These are phyloP conservation scores for Atalantia buxifolia DNA, from an alignment of 345 rosid species.

Conservation along the genomic window DNA sequence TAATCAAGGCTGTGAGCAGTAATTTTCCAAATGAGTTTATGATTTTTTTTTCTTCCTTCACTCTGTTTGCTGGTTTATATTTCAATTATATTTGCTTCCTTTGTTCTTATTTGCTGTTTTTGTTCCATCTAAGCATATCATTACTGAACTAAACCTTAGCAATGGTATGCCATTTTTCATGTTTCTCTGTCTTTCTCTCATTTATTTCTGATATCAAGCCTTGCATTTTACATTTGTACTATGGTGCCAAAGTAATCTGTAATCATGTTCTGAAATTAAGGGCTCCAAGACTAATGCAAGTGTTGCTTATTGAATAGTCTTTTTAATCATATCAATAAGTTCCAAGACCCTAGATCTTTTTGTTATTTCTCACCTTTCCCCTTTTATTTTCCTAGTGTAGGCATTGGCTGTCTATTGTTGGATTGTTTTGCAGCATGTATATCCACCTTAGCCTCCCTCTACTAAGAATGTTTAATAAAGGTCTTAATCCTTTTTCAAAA, in stretches of 20 bases:
- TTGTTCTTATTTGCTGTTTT: not conserved
- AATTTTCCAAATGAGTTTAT: not conserved
- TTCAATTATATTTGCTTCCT: not conserved
- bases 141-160: not conserved
- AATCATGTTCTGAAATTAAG: not conserved
- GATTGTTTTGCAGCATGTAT: not conserved
- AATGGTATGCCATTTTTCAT: not conserved
- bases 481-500: not conserved
- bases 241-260: not conserved
- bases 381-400: not conserved
- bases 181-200: not conserved
- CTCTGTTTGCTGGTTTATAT: constrained; percentile 3
- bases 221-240: not conserved
- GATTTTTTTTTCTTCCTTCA: not conserved
- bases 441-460: not conserved
- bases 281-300: not conserved
- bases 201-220: not conserved
- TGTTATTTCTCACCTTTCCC: not conserved
- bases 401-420: not conserved
- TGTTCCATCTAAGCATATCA: not conserved
- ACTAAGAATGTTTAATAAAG: not conserved
- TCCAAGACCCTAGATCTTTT: not conserved
- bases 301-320: not conserved
- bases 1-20: not conserved
- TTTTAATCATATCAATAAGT: not conserved